These are phyloP conservation scores for Fusarium annulatum DNA, from an alignment of 2,329 filamentous ascomycete species.

Conservation along the genomic window DNA sequence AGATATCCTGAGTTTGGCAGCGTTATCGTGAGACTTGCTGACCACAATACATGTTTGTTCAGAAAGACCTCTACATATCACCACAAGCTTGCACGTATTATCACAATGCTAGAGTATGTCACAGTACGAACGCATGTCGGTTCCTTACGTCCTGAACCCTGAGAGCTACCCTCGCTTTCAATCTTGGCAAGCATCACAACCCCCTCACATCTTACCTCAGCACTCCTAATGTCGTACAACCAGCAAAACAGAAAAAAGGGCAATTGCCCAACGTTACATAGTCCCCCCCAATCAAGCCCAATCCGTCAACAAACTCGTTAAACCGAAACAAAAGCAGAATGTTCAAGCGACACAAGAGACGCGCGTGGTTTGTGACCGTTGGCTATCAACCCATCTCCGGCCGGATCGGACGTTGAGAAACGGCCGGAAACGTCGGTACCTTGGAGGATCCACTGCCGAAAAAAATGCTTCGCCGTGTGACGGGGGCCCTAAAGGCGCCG, in stretches of 20 bases:
- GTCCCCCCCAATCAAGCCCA: background rate
- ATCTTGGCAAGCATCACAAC: background rate
- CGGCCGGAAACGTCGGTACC: constrained; percentile 44
- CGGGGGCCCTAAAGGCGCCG: constrained; percentile 12
- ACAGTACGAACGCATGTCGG: background rate
- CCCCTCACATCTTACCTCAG: background rate
- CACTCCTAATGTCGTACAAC: constrained; percentile 6
- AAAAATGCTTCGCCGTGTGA: constrained; percentile 26
- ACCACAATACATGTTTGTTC: background rate
- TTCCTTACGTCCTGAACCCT: background rate
- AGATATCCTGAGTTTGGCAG: background rate
- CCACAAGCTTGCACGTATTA: background rate
- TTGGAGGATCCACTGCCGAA: constrained; percentile 27
- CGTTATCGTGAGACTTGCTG: too few species aligned
- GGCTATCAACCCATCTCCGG: background rate
- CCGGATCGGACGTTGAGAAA: constrained; percentile 27
- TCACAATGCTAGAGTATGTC: background rate
- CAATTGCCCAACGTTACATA: constrained; percentile 34
- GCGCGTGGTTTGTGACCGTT: constrained; percentile 10
- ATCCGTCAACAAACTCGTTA: constrained; percentile 28
- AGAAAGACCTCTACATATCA: too few species aligned
- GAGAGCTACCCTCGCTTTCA: background rate
- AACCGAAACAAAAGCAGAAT: constrained; percentile 28
- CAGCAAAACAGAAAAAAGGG: background rate
- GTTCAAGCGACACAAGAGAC: constrained; percentile 12